Conservation (phyloP, 805 yeast species). For the Yarrowia sp. region DNA sequence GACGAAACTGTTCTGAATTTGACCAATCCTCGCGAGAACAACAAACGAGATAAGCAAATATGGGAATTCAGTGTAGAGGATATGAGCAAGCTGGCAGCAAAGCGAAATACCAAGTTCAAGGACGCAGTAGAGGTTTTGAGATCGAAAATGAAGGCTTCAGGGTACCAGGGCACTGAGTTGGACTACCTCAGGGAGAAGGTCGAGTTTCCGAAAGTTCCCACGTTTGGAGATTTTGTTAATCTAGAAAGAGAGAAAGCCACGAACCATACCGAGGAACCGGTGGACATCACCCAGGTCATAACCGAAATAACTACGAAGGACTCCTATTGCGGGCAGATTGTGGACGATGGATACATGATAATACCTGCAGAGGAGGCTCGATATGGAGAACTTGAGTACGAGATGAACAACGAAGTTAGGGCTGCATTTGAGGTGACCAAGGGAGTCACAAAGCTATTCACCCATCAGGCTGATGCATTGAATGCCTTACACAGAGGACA, state of each 20-base stretch:
- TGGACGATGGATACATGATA: conserved; percentile 56
- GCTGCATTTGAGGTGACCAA: conserved; percentile 58
- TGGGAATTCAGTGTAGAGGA: conserved; percentile 13
- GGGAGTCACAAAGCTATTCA: conserved; percentile 63
- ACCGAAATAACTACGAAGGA: conserved; percentile 55
- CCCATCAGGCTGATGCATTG: conserved; percentile 84
- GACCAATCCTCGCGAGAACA: conserved; percentile 18
- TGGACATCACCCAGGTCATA: conserved; percentile 58
- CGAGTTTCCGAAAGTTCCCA: conserved; percentile 47
- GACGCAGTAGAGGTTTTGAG: conserved; percentile 55
- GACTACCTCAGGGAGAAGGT: conserved; percentile 42
- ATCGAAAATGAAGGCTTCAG: conserved; percentile 65
- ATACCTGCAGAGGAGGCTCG: conserved; percentile 56
- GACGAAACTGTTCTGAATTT: conserved; percentile 24
- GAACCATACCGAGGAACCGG: not conserved
- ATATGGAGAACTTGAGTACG: conserved; percentile 46
- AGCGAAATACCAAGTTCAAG: conserved; percentile 21
- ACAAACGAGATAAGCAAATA: conserved; percentile 11
- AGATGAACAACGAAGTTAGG: conserved; percentile 59
- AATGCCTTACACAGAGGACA: conserved; percentile 61
- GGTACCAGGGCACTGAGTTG: conserved; percentile 58
- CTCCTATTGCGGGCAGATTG: conserved; percentile 70
- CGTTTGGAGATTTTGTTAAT: conserved; percentile 47
- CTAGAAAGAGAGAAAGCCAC: not conserved
- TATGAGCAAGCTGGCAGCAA: conserved; percentile 9